Percentiles rank a stretch among this genome's conserved stretches.
Evolutionary conservation across 257 asterid genomes (phyloP).

Genomic region (Galeopsis tetrahit): DNA sequence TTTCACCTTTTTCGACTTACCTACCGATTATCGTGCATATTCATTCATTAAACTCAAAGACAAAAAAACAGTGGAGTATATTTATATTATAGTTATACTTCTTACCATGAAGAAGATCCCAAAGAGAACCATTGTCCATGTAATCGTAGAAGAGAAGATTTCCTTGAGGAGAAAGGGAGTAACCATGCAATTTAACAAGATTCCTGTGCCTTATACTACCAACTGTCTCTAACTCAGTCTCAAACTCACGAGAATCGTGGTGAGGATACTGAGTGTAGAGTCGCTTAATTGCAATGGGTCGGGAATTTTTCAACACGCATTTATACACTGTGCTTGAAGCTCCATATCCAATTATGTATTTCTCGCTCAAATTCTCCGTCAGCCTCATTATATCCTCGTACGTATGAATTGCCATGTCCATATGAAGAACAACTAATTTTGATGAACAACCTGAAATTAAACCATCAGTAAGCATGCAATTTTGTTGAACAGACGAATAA

Average conservation of each 20-base stretch:
- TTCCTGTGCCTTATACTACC: slow-evolving; percentile 93
- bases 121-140: slow-evolving; percentile 98
- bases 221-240: slow-evolving; percentile 87
- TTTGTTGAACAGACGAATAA: neutral
- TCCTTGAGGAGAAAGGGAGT: slow-evolving; percentile 78
- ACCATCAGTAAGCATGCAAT: neutral
- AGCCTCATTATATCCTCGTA: slow-evolving; percentile 91
- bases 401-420: slow-evolving; percentile 95
- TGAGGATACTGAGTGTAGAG: slow-evolving; percentile 65
- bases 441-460: slow-evolving; percentile 61
- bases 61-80: too few species aligned
- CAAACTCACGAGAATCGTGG: slow-evolving; percentile 72
- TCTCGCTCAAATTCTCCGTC: slow-evolving; percentile 88
- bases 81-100: slow-evolving; percentile 24
- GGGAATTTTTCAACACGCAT: slow-evolving; percentile 81
- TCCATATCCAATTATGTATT: slow-evolving; percentile 86
- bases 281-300: slow-evolving; percentile 96
- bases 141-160: slow-evolving; percentile 94
- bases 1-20: slow-evolving; percentile 82
- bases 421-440: slow-evolving; percentile 82
- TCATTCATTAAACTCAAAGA: neutral
- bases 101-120: slow-evolving; percentile 99
- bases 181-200: slow-evolving; percentile 96
- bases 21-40: slow-evolving; percentile 39
- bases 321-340: slow-evolving; percentile 96